Base-by-base conservation (phyloP, 306 rosid species). In the Luffa aegyptiaca region DNA sequence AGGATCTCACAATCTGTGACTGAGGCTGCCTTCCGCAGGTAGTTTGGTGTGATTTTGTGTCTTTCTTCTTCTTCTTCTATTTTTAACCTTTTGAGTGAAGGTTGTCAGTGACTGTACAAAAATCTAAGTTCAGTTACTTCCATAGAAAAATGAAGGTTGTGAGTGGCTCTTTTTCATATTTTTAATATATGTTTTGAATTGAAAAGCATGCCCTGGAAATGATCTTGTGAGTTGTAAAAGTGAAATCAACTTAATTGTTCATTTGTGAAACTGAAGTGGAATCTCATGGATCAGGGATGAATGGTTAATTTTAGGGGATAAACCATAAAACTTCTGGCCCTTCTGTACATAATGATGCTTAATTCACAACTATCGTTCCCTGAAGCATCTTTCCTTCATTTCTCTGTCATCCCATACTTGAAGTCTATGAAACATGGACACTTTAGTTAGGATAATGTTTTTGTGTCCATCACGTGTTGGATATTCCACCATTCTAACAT, bases 1-100 rank as follows among this genome's bases (percentile, higher is more conserved):
- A 90, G 97, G 84, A 93, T 96, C 83, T 87, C 99, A 62, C 99
- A 83, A 79, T 87, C 98, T 62, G 98, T 93, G 79, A 87, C 99
- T 68, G 96, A 91, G 88, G 90, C 86, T 80, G 80, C 86, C 82
- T 96, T 96, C 81, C 89, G 93, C 78, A 89, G 99, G 99, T 91
- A 88, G 42, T 58, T 58, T 74, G 65, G 74, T 80, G 49, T 87
- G 56, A 41, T 63, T 72, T 80, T 79, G 44, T 76, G 52, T 79
- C 45, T 41, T 63, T 53, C 31, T 68, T 57, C 36, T 74, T 66
- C 31, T 44, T 16, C 8, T 69, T 44, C 42, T 17, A 36, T 69
- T 3, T 69, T 44, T 12, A 13, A 13, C 21, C 57, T 12, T 71
- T 71, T 26, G 77, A 45, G 8, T 45, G 56, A 45, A 70, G 6